Evolutionary conservation across 176 grass and related monocot species (phyloP), one percentile per base, ranked within the genome.

Genomic region (Eleusine coracana): DNA sequence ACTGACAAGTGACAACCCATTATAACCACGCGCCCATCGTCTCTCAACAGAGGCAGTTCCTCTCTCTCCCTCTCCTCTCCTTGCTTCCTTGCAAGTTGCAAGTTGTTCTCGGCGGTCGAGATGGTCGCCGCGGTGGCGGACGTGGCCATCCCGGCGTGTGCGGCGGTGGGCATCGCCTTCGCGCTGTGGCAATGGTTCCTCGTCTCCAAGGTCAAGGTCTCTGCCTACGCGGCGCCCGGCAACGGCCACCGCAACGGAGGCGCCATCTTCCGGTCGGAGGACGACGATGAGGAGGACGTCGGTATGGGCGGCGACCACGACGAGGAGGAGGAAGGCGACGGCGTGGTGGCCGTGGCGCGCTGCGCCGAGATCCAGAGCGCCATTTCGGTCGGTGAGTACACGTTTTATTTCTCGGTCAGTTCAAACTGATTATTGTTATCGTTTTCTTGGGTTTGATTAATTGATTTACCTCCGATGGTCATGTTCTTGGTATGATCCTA

Each of bases 341-440:
- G 67, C 82, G 70, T 65, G 7, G 62, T 40, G 62, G 68, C 88
- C 71, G 84, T 84, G 55, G 80, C 60, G 36, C 92, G 92, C 29
- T 97, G 91, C 72, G 86, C 88, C 0, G 94, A 97, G 88, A 93
- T 97, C 77, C 91, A 97, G 72, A 82, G 62, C 68, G 94, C 94
- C 21, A 97, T 97, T 78, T 83, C 91, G 0, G 83, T 91, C 60
- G 91, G 94, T 97, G 61, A 75, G 90, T 87, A 25, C 58, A 34
- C 31, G 31, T 34, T 34, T 34, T 34, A 34, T 34, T 34, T 34
- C 31, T 34, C 31, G 31, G 31, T 34, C 21, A 0, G 21, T 23
- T 60, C 58, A 9, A n/a, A 59, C 29, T 5, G 13, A 39, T 6
- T 6, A 6, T 25, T n/a, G 31, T 52, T 3, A 11, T 23, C 31